Percentiles rank a stretch among this genome's conserved stretches.
Evolutionary conservation across 2,329 filamentous ascomycete genomes (phyloP).

Genomic region (Golovinomyces cichoracearum): DNA sequence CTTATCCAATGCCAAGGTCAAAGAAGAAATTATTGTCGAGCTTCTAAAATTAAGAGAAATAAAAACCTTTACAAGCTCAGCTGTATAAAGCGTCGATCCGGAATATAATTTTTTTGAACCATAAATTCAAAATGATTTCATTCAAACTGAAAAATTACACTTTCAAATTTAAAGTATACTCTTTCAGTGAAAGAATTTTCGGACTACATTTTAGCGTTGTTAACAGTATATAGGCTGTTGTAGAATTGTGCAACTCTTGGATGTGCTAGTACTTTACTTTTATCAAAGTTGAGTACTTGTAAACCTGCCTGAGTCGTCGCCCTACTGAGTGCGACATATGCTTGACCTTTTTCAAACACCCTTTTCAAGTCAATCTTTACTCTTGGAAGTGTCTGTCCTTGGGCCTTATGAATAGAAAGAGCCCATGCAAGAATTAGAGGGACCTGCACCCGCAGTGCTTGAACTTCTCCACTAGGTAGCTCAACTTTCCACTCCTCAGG

Average conservation of each 20-base stretch:
- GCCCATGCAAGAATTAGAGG: conserved; percentile 93
- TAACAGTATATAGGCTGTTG: conserved; percentile 49
- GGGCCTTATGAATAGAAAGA: conserved; percentile 89
- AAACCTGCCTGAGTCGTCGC: conserved; percentile 69
- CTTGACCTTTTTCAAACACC: conserved; percentile 92
- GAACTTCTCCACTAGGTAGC: conserved; percentile 77
- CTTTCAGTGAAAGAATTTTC: neutral
- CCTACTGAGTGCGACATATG: conserved; percentile 85
- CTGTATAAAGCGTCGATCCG: too few relatives aligned
- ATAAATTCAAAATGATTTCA: too few relatives aligned
- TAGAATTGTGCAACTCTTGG: conserved; percentile 70
- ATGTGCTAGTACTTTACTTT: conserved; percentile 81
- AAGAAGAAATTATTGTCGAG: neutral
- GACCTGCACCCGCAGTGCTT: conserved; percentile 58
- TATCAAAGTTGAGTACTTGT: conserved; percentile 71
- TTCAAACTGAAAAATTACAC: too few relatives aligned
- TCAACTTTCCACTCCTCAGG: conserved; percentile 93
- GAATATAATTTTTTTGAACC: too few relatives aligned
- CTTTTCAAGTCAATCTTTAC: conserved; percentile 83
- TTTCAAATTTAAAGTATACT: neutral
- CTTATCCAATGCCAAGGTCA: too few relatives aligned
- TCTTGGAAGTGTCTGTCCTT: conserved; percentile 66
- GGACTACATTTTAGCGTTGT: conserved; percentile 20
- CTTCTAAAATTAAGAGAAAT: neutral
- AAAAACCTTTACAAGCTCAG: too few relatives aligned